Percentiles rank a stretch among this genome's conserved stretches.
These are phyloP conservation scores for Pleurostoma richardsiae DNA, from an alignment of 2,329 filamentous ascomycete species.

Conservation along the genomic window DNA sequence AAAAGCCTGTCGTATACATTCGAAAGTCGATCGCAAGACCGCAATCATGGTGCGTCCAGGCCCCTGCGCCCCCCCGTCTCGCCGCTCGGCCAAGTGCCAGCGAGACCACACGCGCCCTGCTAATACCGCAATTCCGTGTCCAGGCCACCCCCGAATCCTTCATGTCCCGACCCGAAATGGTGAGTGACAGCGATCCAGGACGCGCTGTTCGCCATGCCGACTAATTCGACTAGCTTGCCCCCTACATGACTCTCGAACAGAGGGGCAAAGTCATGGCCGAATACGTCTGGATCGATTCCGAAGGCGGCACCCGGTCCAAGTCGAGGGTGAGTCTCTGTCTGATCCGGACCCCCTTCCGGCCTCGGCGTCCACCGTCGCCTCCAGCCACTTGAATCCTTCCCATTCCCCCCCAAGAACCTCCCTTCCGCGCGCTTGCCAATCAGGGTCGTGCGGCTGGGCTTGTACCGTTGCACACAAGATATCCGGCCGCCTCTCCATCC, in stretches of 20 bases:
- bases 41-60: constrained; percentile 15
- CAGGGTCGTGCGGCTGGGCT: no score
- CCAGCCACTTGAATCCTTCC: no score
- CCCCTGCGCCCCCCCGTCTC: neutral
- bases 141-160: neutral
- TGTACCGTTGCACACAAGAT: no score
- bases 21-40: no score
- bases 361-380: no score
- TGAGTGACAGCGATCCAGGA: neutral
- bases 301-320: constrained; percentile 85
- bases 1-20: neutral
- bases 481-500: no score
- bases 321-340: constrained; percentile 69
- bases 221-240: constrained; percentile 62
- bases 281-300: constrained; percentile 92
- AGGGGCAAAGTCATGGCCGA: constrained; percentile 86
- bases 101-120: neutral
- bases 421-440: constrained; percentile 10
- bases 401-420: constrained; percentile 9
- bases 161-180: neutral
- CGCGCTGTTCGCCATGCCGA: neutral
- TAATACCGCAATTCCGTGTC: neutral
- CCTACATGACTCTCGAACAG: constrained; percentile 89
- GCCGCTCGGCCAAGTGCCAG: neutral
- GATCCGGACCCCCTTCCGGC: no score